Base-by-base conservation (phyloP, 495 filamentous ascomycete species). In the Lepidopterella palustris region DNA sequence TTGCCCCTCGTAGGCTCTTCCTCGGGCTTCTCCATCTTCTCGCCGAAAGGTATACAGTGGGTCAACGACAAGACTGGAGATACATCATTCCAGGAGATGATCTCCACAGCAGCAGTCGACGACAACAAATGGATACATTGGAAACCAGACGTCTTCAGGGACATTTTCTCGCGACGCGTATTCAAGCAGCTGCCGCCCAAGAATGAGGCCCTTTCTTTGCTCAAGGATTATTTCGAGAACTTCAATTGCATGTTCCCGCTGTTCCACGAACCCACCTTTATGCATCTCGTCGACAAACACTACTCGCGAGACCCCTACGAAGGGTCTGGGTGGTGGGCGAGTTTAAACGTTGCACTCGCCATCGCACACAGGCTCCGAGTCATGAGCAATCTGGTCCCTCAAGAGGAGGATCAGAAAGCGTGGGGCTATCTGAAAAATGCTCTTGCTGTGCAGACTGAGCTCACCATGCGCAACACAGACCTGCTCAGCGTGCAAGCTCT, bases 231-330 rank as follows among this genome's bases (percentile, higher is more conserved):
- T 70, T 98, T 98, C 66, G 88, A 92, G 68, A 96, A 96, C 72
- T 97, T 98, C 78, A 98, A 98, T 75, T 90, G 90, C 83, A 89
- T 97, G 82, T 95, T 97, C 70, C 93, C 93, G 45, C 79, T 98
- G 3, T 98, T 95, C 70, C 93, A 98, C 70, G 90, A 97, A 71
- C 90, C 92, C 13, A 97, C 93, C 0, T 98, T 98, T 68, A 96
- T 97, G 88, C 89, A 95, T 68, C 76, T 97, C 13, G 89, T 97
- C 21, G 89, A 96, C 63, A 84, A 86, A 62, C 91, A 97, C 66
- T 98, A 97, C 73, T 92, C 91, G 15, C 76, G 79, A 32, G 86
- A 96, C 66, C 93, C 92, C n/a, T 96, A 95, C 64, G 88, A 92
- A 70, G 90, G 92, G 39, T 93, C 90, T 25, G 93, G 93, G 9